These are phyloP conservation scores for Yamadazyma dendronema DNA, from an alignment of 1,139 yeast genomes.

Conservation along the genomic window DNA sequence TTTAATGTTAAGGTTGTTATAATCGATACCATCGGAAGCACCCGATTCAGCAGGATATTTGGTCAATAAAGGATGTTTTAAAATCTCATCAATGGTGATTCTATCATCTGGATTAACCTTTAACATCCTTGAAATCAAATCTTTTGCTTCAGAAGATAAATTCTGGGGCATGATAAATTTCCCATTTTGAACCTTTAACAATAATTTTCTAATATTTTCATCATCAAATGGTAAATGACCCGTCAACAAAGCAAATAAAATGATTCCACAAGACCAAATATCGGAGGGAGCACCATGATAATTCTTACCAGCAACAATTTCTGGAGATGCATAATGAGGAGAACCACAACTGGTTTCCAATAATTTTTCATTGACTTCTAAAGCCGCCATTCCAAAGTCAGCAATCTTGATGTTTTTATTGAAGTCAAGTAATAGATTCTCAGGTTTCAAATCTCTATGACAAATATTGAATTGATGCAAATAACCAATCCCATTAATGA, in stretches of 20 bases:
- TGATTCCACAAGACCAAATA: conserved; percentile 98
- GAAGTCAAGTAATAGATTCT: conserved; percentile 82
- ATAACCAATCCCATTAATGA: conserved; percentile 86
- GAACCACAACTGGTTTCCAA: conserved; percentile 97
- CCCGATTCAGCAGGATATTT: conserved; percentile 57
- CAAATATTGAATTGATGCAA: conserved; percentile 93
- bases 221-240: conserved; percentile 98
- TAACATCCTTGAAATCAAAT: conserved; percentile 78
- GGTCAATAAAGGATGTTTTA: conserved; percentile 72
- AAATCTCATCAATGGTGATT: conserved; percentile 69
- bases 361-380: conserved; percentile 80
- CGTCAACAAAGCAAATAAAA: conserved; percentile 85
- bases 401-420: conserved; percentile 91
- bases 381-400: conserved; percentile 99
- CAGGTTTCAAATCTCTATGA: conserved; percentile 96
- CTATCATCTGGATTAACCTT: conserved; percentile 77
- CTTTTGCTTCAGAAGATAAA: conserved; percentile 79
- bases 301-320: conserved; percentile 89
- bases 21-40: conserved; percentile 21
- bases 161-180: conserved; percentile 79
- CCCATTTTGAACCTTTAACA: conserved; percentile 90
- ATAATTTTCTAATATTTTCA: conserved; percentile 81
- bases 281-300: conserved; percentile 98
- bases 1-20: conserved; percentile 35
- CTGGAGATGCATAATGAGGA: conserved; percentile 98